Evolutionary conservation across 2,329 filamentous ascomycete genomes (phyloP).

Genomic region (Fonsecaea erecta): DNA sequence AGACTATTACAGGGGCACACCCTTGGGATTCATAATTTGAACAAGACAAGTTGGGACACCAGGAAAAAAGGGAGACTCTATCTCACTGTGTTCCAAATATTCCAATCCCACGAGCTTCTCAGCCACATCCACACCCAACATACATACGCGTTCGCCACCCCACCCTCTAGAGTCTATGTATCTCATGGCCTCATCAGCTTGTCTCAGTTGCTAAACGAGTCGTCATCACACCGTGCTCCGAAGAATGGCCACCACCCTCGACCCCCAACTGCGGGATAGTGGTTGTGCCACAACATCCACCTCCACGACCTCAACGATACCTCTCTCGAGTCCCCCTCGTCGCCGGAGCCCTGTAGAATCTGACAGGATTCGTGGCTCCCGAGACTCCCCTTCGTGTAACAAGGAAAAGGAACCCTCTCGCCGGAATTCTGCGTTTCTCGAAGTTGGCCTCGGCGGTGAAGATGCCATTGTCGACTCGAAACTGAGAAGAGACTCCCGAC

Average conservation of each 20-base stretch:
- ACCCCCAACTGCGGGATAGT: conserved; percentile 1
- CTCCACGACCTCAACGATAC: neutral
- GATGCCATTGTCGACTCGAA: conserved; percentile 35
- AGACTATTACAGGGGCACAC: neutral
- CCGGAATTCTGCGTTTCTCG: conserved; percentile 36
- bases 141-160: conserved; percentile 17
- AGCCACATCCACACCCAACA: conserved; percentile 2
- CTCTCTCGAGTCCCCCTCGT: conserved; percentile 8
- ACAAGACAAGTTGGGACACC: neutral
- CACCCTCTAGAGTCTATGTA: too few species aligned
- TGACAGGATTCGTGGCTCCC: conserved; percentile 12
- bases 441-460: conserved; percentile 36
- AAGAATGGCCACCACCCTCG: conserved; percentile 19
- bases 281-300: conserved; percentile 20
- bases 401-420: conserved; percentile 23
- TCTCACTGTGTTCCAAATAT: neutral
- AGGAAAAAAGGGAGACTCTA: too few species aligned
- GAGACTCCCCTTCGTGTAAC: conserved; percentile 18
- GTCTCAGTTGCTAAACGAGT: conserved; percentile 27
- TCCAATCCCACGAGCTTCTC: neutral
- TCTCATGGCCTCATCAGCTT: conserved; percentile 17
- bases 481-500: conserved; percentile 27
- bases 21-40: neutral
- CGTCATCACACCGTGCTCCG: neutral
- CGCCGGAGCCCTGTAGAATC: conserved; percentile 18